phyloP scores from a whole-genome alignment of 2,329 filamentous ascomycete genomes.

The Exophiala viscosa region DNA sequence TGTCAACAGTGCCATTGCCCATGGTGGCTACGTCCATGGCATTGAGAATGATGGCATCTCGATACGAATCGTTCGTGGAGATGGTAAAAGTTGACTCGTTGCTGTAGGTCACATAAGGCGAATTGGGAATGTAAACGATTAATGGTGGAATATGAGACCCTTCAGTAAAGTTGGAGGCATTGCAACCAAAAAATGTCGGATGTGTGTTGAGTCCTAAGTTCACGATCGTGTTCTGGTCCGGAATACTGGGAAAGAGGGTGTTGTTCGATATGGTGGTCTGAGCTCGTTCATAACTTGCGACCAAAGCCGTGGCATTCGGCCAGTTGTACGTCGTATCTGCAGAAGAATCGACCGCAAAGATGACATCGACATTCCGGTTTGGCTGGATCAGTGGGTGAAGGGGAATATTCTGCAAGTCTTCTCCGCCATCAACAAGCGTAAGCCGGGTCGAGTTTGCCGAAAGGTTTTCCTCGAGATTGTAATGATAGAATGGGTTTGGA shows the following conservation, averaged over 20 bases:
- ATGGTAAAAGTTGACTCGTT: conserved; percentile 59
- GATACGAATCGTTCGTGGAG: conserved; percentile 43
- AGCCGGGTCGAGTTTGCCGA: conserved; percentile 55
- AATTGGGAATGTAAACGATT: conserved; percentile 83
- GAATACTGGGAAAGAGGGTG: conserved; percentile 68
- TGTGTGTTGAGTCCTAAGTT: conserved; percentile 70
- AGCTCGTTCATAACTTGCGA: conserved; percentile 70
- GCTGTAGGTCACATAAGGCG: conserved; percentile 70
- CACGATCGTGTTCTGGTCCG: conserved; percentile 72
- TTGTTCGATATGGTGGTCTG: conserved; percentile 59
- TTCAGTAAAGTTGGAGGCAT: conserved; percentile 59
- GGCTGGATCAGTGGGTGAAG: conserved; percentile 74
- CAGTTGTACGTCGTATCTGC: conserved; percentile 66
- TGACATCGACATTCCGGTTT: conserved; percentile 67
- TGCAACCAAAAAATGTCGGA: conserved; percentile 78
- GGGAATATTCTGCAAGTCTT: conserved; percentile 75
- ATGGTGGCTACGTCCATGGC: conserved; percentile 80
- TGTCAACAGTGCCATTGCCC: conserved; percentile 72
- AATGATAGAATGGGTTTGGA: conserved; percentile 73
- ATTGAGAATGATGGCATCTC: conserved; percentile 79
- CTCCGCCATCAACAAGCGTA: conserved; percentile 73
- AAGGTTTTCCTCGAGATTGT: conserved; percentile 57
- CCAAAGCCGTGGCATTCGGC: conserved; percentile 73
- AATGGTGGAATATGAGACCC: conserved; percentile 62
- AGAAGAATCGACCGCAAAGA: conserved; percentile 75